Evolutionary conservation across 202 grass and related monocot genomes (phyloP).

Genomic region (Setaria viridis): DNA sequence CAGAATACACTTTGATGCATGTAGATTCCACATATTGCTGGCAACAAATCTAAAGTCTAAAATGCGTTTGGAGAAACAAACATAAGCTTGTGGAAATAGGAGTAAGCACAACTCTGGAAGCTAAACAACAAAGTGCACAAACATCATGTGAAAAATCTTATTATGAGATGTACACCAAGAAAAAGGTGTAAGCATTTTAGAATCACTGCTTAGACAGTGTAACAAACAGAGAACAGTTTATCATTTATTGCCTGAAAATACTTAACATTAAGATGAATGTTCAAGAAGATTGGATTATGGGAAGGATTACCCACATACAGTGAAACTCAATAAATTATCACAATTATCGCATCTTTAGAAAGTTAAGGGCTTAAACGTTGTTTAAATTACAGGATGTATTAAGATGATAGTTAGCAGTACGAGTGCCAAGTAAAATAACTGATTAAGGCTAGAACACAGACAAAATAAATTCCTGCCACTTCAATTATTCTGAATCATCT

Average conservation of each 20-base stretch:
- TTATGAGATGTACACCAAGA: not conserved
- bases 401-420: not conserved
- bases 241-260: not conserved
- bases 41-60: not conserved
- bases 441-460: not conserved
- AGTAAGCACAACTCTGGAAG: not conserved
- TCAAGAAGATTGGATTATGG: not conserved
- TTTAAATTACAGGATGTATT: not conserved
- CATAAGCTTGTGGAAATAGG: constrained; percentile 20
- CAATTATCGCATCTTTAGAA: not conserved
- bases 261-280: not conserved
- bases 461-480: not conserved
- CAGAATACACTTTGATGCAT: constrained; percentile 29
- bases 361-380: not conserved
- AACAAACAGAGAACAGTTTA: not conserved
- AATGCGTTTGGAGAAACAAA: constrained; percentile 3
- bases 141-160: constrained; percentile 27
- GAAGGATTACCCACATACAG: not conserved
- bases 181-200: constrained; percentile 22
- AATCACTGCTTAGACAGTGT: not conserved
- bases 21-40: not conserved
- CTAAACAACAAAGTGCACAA: not conserved
- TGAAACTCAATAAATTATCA: not conserved
- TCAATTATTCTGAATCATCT: constrained; percentile 18
- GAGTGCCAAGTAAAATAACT: not conserved